These are phyloP conservation scores for Zygosaccharomyces pseudobailii DNA, from an alignment of 1,139 yeast genomes.

Conservation along the genomic window DNA sequence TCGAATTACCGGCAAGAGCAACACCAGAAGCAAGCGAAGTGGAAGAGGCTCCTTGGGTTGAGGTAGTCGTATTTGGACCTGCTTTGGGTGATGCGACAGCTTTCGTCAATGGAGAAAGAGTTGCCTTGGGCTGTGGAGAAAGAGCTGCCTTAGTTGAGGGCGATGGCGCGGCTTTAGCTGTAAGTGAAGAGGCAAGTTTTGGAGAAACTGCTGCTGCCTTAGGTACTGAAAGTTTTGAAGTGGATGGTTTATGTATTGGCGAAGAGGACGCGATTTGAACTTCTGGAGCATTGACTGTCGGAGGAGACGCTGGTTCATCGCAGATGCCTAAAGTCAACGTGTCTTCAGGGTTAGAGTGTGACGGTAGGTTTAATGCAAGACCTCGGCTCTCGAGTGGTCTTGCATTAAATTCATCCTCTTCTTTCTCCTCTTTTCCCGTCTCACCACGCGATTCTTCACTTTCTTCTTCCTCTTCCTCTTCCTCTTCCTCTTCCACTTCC, in stretches of 20 bases:
- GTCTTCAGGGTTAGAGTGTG: conserved; percentile 8
- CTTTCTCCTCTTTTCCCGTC: neutral
- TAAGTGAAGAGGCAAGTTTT: neutral
- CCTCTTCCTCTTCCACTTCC: neutral
- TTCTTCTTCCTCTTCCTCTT: neutral
- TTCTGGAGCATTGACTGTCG: neutral
- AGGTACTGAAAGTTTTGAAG: neutral
- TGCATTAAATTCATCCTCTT: neutral
- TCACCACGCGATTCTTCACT: neutral
- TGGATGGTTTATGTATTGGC: neutral
- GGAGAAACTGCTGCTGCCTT: neutral
- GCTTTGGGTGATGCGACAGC: neutral
- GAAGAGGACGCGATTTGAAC: neutral
- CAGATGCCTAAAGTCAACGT: conserved; percentile 9
- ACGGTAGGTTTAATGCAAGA: conserved; percentile 9
- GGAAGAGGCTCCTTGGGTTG: neutral
- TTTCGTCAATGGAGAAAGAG: neutral
- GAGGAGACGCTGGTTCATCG: conserved; percentile 2
- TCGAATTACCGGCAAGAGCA: neutral
- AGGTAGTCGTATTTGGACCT: neutral
- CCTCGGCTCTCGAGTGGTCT: conserved; percentile 2
- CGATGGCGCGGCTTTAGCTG: neutral
- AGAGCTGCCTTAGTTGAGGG: neutral
- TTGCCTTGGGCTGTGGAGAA: neutral
- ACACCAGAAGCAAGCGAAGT: neutral